Evolutionary conservation across 345 rosid species (phyloP), one percentile per base, ranked within the genome.

Genomic region (Arabidopsis suecica): DNA sequence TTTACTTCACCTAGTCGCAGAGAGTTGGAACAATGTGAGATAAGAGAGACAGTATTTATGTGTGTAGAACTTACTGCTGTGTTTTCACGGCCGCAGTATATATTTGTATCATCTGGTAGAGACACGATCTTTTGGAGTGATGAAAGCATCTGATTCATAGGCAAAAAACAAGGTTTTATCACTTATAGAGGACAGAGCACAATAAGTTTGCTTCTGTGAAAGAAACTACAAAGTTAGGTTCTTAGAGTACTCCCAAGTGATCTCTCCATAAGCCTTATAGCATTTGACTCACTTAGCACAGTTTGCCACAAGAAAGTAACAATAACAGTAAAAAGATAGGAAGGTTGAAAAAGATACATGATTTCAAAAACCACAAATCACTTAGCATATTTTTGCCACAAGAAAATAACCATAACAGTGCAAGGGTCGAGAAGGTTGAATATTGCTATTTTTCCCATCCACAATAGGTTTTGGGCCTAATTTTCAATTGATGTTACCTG

Each of bases 71-170:
- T 71, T 68, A 95, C 99, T 91, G 91, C 83, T 38, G 97, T 95
- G 74, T 95, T 89, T 78, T 95, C 99, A 25, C 93, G 97, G 41
- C 99, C 91, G 14, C 96, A 95, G 72, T 90, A 95, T 76, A 95
- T 75, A 69, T 73, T 79, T 57, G 97, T 95, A 66, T 92, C 90
- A 57, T 89, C 97, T 7, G 99, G 99, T 86, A 95, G 82, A 47
- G 96, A 68, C 56, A 69, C 71, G 25, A 95, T 92, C 84, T 85
- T 91, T 73, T 71, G 79, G 16, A 95, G 90, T 58, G 99, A 95
- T 45, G 90, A 85, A 70, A 76, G 75, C 97, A 95, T 95, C 99
- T 95, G 97, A 22, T 64, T 57, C 69, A 85, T 49, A 68, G 65
- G 41, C 41, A 13, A 9, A 77, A 40, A 23, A n/a, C n/a, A 18